These are phyloP conservation scores for Nephelium lappaceum DNA, from an alignment of 345 rosid genomes.

Conservation along the genomic window DNA sequence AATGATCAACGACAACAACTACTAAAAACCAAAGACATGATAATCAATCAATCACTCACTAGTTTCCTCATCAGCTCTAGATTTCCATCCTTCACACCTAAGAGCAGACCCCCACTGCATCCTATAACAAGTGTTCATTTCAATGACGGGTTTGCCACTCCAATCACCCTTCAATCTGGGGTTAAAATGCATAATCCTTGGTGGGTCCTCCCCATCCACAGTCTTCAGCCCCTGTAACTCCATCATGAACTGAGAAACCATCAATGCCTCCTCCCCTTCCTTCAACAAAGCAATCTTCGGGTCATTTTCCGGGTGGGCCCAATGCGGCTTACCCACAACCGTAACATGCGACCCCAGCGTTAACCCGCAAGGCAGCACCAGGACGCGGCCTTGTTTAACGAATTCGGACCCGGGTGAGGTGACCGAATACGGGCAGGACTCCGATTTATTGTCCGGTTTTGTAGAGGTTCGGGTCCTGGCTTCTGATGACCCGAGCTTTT, in stretches of 20 bases:
- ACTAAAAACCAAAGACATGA: background rate
- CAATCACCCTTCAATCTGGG: constrained; percentile 96
- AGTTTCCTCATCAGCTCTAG: constrained; percentile 84
- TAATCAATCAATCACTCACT: constrained; percentile 47
- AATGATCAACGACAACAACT: background rate
- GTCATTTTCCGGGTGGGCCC: constrained; percentile 61
- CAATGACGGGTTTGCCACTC: constrained; percentile 90
- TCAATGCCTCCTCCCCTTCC: constrained; percentile 57
- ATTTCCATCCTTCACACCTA: constrained; percentile 91
- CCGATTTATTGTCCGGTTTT: constrained; percentile 30
- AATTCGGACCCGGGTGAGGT: constrained; percentile 56
- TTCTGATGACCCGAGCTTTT: constrained; percentile 42
- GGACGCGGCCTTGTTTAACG: constrained; percentile 39
- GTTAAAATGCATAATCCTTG: constrained; percentile 84
- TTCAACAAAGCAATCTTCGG: constrained; percentile 59
- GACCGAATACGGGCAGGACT: constrained; percentile 60
- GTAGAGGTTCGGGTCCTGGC: constrained; percentile 15
- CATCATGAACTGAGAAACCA: constrained; percentile 85
- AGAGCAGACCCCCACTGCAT: constrained; percentile 92
- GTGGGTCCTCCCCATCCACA: constrained; percentile 97
- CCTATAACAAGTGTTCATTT: constrained; percentile 92
- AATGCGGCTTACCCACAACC: constrained; percentile 77
- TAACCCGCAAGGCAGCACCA: constrained; percentile 85
- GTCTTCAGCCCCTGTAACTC: constrained; percentile 87
- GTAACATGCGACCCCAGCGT: constrained; percentile 87